These are phyloP conservation scores for Asterionellopsis glacialis DNA, from an alignment of 108 stramenopile genomes.

Conservation along the genomic window DNA sequence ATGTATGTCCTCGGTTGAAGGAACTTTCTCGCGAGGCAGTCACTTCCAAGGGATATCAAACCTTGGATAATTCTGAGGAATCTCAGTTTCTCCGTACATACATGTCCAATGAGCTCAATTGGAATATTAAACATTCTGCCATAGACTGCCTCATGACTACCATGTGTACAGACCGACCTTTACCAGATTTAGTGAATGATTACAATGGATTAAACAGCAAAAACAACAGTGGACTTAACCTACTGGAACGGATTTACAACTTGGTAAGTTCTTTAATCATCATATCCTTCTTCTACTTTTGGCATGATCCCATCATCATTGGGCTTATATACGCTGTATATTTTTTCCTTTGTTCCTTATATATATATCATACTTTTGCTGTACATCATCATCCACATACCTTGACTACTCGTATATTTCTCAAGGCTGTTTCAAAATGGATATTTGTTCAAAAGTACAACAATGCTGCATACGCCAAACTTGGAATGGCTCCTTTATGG, in stretches of 20 bases:
- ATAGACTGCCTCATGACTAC: slow-evolving; percentile 89
- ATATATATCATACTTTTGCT: too few relatives aligned
- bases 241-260: slow-evolving; percentile 15
- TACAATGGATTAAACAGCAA: slow-evolving; percentile 24
- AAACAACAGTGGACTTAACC: background rate
- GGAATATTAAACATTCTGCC: slow-evolving; percentile 12
- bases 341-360: too few relatives aligned
- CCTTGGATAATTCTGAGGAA: slow-evolving; percentile 35
- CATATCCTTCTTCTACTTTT: too few relatives aligned
- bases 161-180: slow-evolving; percentile 70
- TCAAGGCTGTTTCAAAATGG: too few relatives aligned
- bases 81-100: slow-evolving; percentile 19
- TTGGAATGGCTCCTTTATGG: slow-evolving; percentile 68
- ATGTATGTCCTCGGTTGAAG: slow-evolving; percentile 58
- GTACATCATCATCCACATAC: too few relatives aligned
- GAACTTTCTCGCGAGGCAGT: slow-evolving; percentile 35
- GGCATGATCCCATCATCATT: too few relatives aligned
- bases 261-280: slow-evolving; percentile 16
- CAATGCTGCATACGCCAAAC: slow-evolving; percentile 54
- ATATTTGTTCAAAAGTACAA: slow-evolving; percentile 22
- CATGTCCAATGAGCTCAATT: slow-evolving; percentile 11
- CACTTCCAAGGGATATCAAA: slow-evolving; percentile 44
- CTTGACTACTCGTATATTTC: background rate
- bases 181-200: slow-evolving; percentile 67
- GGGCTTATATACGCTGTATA: too few relatives aligned